Conservation (phyloP, 2,329 filamentous ascomycete species). For the Pseudogymnoascus sp. region DNA sequence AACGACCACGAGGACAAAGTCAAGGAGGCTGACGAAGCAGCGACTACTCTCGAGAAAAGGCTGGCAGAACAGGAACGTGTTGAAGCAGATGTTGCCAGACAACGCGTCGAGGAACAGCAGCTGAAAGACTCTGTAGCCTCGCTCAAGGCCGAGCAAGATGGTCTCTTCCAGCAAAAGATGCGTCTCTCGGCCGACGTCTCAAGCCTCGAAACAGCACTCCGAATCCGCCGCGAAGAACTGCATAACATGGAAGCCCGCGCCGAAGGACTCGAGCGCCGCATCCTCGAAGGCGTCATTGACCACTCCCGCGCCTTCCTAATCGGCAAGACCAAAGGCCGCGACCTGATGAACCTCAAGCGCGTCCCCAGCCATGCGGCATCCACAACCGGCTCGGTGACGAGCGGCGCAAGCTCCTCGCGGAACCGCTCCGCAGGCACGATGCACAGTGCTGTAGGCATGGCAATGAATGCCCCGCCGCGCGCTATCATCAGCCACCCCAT, state of each 20-base stretch:
- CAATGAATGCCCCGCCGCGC: slow-evolving; percentile 38
- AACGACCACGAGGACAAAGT: slow-evolving; percentile 74
- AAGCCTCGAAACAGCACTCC: slow-evolving; percentile 81
- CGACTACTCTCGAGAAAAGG: slow-evolving; percentile 71
- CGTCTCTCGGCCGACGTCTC: slow-evolving; percentile 79
- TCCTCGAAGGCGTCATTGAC: slow-evolving; percentile 91
- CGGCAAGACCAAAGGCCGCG: slow-evolving; percentile 47
- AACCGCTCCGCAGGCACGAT: slow-evolving; percentile 18
- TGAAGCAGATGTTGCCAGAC: slow-evolving; percentile 42
- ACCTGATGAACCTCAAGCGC: slow-evolving; percentile 45
- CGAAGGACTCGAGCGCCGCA: slow-evolving; percentile 81
- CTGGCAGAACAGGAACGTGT: slow-evolving; percentile 57
- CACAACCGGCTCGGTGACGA: slow-evolving; percentile 31
- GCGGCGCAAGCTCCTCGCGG: slow-evolving; percentile 35
- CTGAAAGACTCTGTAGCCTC: slow-evolving; percentile 48
- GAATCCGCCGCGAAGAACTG: slow-evolving; percentile 83
- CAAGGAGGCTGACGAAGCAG: slow-evolving; percentile 71
- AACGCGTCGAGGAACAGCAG: slow-evolving; percentile 54
- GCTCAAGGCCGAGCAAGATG: slow-evolving; percentile 58
- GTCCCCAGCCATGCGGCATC: slow-evolving; percentile 39
- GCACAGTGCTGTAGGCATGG: slow-evolving; percentile 45
- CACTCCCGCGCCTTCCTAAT: slow-evolving; percentile 88
- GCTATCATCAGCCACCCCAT: slow-evolving; percentile 21
- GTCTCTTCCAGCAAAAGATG: slow-evolving; percentile 68
- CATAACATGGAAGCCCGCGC: slow-evolving; percentile 84